Evolutionary conservation across 179 eudicot genomes (phyloP).

Genomic region (Beta corolliflora): DNA sequence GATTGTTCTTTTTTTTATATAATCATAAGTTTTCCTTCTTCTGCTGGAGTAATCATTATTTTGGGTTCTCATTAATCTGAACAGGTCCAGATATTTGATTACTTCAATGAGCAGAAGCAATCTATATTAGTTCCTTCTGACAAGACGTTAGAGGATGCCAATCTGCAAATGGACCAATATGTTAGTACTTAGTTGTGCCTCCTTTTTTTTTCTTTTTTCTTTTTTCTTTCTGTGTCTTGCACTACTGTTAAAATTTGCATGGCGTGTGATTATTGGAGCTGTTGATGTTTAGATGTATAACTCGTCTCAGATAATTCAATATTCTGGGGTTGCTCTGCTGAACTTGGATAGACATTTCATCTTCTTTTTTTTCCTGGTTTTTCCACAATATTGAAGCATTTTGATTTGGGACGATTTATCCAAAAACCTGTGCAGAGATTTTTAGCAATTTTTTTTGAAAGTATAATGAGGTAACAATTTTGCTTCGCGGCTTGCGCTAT

Average conservation of each 20-base stretch:
- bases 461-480: no score
- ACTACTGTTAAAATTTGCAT: neutral
- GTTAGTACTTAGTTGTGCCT: constrained; percentile 44
- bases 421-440: neutral
- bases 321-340: neutral
- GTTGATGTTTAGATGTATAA: neutral
- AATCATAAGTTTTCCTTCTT: constrained; percentile 5
- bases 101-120: constrained; percentile 59
- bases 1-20: no score
- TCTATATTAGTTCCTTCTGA: constrained; percentile 45
- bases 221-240: neutral
- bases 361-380: no score
- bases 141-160: constrained; percentile 73
- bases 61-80: neutral
- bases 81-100: constrained; percentile 87
- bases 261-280: neutral
- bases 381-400: neutral
- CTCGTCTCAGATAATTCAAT: neutral
- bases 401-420: neutral
- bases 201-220: neutral
- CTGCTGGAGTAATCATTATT: neutral
- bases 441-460: no score
- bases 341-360: neutral
- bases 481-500: no score
- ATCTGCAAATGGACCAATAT: constrained; percentile 90